Evolutionary conservation across 2,329 filamentous ascomycete genomes (phyloP).

Genomic region (Nemania sp.): DNA sequence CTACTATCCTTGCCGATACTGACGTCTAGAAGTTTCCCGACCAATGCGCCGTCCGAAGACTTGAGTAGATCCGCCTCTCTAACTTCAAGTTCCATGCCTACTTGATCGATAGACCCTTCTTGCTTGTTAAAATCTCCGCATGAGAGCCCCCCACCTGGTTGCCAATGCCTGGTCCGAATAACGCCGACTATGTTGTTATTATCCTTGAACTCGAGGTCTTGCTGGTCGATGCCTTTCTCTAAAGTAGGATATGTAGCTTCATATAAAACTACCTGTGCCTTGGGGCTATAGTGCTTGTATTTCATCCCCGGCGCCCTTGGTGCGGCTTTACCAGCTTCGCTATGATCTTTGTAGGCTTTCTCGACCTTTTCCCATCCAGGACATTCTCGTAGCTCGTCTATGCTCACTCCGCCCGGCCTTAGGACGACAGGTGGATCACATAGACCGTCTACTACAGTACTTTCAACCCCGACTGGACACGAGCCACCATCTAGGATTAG

Average conservation of each 20-base stretch:
- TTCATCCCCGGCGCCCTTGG: slow-evolving; percentile 98
- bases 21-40: slow-evolving; percentile 72
- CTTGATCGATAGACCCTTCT: slow-evolving; percentile 42
- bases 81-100: slow-evolving; percentile 54
- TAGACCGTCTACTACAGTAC: slow-evolving; percentile 94
- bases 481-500: slow-evolving; percentile 89
- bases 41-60: slow-evolving; percentile 46
- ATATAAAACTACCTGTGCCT: slow-evolving; percentile 85
- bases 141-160: slow-evolving; percentile 56
- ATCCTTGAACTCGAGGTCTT: slow-evolving; percentile 50
- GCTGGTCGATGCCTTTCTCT: slow-evolving; percentile 52
- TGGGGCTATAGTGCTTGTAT: slow-evolving; percentile 97
- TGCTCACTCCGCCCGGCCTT: slow-evolving; percentile 85
- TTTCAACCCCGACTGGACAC: slow-evolving; percentile 92
- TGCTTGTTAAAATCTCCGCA: slow-evolving; percentile 50
- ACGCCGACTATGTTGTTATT: slow-evolving; percentile 58
- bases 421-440: slow-evolving; percentile 84
- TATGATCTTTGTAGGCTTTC: slow-evolving; percentile 82
- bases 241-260: slow-evolving; percentile 64
- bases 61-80: slow-evolving; percentile 56
- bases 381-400: slow-evolving; percentile 80
- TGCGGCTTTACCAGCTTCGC: slow-evolving; percentile 71
- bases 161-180: slow-evolving; percentile 68
- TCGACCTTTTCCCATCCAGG: slow-evolving; percentile 84
- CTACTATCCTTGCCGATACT: slow-evolving; percentile 76